Evolutionary conservation across 1,284 basidiomycete genomes (phyloP).

Genomic region (Sporisorium graminicola): DNA sequence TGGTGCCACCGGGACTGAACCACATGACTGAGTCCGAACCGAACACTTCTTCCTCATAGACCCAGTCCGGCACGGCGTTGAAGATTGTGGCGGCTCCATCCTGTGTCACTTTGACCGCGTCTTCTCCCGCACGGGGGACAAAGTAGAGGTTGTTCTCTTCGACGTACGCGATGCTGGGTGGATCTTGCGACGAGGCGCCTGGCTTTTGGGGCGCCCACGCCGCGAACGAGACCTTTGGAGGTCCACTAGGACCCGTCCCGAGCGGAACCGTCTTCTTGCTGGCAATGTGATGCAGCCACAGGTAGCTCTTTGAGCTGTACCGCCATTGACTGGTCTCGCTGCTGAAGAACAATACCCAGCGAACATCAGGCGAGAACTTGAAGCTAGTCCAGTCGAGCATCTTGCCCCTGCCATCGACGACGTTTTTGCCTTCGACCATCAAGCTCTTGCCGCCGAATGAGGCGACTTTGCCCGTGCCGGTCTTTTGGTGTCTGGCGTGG

Average conservation of each 20-base stretch:
- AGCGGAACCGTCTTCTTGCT: constrained; percentile 77
- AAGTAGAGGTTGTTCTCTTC: constrained; percentile 59
- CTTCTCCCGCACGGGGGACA: constrained; percentile 25
- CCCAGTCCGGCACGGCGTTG: constrained; percentile 92
- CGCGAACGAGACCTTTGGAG: constrained; percentile 39
- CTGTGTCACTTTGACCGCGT: constrained; percentile 81
- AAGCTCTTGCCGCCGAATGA: constrained; percentile 52
- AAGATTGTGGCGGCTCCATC: constrained; percentile 87
- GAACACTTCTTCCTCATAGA: constrained; percentile 75
- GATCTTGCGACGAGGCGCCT: constrained; percentile 7
- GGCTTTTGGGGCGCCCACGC: constrained; percentile 38
- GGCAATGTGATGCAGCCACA: constrained; percentile 82
- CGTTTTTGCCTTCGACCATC: constrained; percentile 54
- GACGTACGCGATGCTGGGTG: constrained; percentile 50
- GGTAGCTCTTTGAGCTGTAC: constrained; percentile 86
- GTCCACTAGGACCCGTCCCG: constrained; percentile 20
- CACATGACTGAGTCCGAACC: constrained; percentile 81
- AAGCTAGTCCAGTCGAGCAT: constrained; percentile 52
- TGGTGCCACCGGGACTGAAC: constrained; percentile 87
- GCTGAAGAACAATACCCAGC: constrained; percentile 56
- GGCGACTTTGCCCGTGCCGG: constrained; percentile 55
- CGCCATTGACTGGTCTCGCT: constrained; percentile 82
- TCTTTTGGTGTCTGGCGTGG: constrained; percentile 46
- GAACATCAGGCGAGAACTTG: constrained; percentile 55
- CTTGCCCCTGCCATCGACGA: constrained; percentile 40